phyloP scores from a whole-genome alignment of 164 flowering plant genomes.

The Chloranthus sessilifolius region DNA sequence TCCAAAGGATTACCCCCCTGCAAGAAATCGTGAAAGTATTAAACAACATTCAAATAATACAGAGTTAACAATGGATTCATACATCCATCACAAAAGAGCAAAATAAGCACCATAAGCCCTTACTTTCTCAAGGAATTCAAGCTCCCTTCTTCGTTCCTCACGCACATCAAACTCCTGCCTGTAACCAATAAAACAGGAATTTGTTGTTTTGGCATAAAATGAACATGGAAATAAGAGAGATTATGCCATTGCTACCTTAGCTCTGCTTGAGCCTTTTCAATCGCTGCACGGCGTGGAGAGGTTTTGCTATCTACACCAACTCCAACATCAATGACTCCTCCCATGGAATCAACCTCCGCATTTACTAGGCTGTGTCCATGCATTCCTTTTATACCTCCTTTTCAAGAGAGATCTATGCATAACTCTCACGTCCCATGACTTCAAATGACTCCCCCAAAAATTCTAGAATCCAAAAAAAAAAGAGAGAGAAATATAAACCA shows the following conservation, averaged over 20 bases:
- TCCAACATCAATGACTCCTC: conserved; percentile 86
- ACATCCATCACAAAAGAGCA: background rate
- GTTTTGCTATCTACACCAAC: conserved; percentile 59
- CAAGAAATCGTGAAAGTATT: conserved; percentile 14
- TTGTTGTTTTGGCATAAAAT: conserved; percentile 1
- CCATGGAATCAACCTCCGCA: conserved; percentile 98
- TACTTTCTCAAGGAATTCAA: conserved; percentile 97
- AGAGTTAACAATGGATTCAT: background rate
- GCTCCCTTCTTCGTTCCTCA: conserved; percentile 82
- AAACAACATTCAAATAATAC: no score
- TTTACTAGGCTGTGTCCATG: conserved; percentile 80
- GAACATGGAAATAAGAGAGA: conserved; percentile 2
- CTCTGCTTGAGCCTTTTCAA: conserved; percentile 88
- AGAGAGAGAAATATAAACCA: no score
- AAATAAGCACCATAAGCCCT: conserved; percentile 11
- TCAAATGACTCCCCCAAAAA: no score
- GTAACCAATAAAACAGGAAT: conserved; percentile 21
- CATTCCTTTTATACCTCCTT: conserved; percentile 40
- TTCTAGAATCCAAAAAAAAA: no score
- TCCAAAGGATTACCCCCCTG: conserved; percentile 99
- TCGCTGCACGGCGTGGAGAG: conserved; percentile 83
- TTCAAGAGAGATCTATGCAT: conserved; percentile 7
- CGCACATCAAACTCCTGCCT: conserved; percentile 92
- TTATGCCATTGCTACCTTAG: conserved; percentile 49
- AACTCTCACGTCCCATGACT: no score